Evolutionary conservation across 192 early-diverging fungal species (phyloP).

Genomic region (Rhizophagus clarus): DNA sequence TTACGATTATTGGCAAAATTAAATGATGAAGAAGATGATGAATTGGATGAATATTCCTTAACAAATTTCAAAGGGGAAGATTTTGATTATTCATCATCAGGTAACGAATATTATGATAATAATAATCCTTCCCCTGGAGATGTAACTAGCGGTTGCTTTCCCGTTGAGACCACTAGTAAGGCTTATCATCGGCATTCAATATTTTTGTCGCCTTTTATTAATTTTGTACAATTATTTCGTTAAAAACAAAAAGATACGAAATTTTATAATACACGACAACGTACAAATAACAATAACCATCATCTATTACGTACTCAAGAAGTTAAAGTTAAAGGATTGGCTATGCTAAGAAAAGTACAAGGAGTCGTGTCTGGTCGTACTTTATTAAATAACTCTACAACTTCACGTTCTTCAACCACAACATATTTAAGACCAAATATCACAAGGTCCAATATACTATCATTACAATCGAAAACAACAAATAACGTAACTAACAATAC

Average conservation of each 20-base stretch:
- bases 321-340: conserved; percentile 10
- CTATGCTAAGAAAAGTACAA: conserved; percentile 21
- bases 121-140: neutral
- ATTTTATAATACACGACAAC: neutral
- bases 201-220: neutral
- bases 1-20: conserved; percentile 14
- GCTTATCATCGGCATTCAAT: neutral
- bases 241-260: neutral
- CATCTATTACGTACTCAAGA: neutral
- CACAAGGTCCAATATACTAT: neutral
- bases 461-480: neutral
- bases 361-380: neutral
- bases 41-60: neutral
- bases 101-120: conserved; percentile 4
- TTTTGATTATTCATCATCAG: neutral
- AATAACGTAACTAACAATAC: neutral
- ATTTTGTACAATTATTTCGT: neutral
- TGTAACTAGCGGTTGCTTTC: neutral
- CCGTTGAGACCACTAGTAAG: neutral
- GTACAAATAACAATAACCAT: neutral
- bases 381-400: neutral
- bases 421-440: neutral
- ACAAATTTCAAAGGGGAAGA: neutral
- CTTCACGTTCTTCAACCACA: neutral
- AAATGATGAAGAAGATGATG: conserved; percentile 27